Evolutionary conservation across 306 rosid genomes (phyloP), one percentile per base, ranked within the genome.

Genomic region (Citrullus colocynthis): DNA sequence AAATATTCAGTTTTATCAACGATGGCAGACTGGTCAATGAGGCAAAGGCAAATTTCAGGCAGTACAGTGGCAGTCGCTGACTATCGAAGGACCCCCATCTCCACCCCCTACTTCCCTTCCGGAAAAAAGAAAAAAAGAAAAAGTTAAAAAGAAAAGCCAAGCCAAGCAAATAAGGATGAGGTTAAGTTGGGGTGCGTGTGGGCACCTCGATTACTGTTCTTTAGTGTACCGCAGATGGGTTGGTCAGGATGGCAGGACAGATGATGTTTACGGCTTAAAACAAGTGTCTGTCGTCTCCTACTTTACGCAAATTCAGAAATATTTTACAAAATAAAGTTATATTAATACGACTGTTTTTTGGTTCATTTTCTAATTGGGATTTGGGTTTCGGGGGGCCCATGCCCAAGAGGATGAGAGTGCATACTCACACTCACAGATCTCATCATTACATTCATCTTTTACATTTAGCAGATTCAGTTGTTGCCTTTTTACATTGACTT

Each of bases 1-100:
- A 85, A 58, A 88, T 92, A 79, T 88, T 93, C 77, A 86, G 83
- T 84, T 82, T 80, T 78, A 90, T 96, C 78, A 83, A 87, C 73
- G 84, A 87, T 71, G 83, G 83, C 85, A 86, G 82, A 64, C 54
- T 58, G 60, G 76, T 65, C 73, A 52, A 61, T 16, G 79, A 73
- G 13, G 75, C 7, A 10, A 65, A 65, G 72, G 74, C n/a, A 69
- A 42, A 44, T 41, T 67, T 62, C 36, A 55, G 42, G 44, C 58
- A 77, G 80, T 57, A 42, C 59, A 61, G 32, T 42, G 30, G 66
- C 81, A 78, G 58, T 69, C 11, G 63, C 51, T 58, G 76, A 52
- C 75, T 20, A 69, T 41, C 34, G 74, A 67, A 39, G 72, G 17
- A 17, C 24, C 20, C 2, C 45, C 30, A 10, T 12, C 45, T 55